phyloP scores from a whole-genome alignment of 768 basidiomycete species.

The Tylopilus sp. region DNA sequence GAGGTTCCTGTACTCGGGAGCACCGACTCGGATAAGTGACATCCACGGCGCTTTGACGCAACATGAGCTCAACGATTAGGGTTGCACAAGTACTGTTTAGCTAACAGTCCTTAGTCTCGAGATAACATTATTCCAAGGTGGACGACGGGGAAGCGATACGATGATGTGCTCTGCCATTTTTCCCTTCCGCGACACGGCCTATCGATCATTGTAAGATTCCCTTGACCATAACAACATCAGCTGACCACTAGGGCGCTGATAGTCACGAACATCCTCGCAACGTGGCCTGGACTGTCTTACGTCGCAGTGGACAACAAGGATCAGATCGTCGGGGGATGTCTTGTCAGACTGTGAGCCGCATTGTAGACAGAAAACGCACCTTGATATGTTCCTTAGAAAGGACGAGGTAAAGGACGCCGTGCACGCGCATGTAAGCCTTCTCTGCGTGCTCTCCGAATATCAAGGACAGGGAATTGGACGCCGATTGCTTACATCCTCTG shows the following conservation, averaged over 20 bases:
- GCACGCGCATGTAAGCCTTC: conserved; percentile 3
- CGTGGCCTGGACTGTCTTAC: conserved; percentile 1
- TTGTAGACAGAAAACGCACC: not conserved
- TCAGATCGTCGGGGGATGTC: conserved; percentile 6
- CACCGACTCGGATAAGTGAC: no score
- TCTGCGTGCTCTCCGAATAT: conserved; percentile 6
- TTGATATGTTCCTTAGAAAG: conserved; percentile 1
- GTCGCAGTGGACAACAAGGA: not conserved
- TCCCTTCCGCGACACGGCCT: not conserved
- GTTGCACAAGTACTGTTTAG: not conserved
- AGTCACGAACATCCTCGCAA: not conserved
- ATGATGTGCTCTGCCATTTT: not conserved
- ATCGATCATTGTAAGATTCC: conserved; percentile 1
- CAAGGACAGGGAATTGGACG: conserved; percentile 6
- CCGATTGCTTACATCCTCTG: not conserved
- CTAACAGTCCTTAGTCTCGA: not conserved
- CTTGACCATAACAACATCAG: not conserved
- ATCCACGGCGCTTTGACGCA: not conserved
- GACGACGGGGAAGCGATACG: conserved; percentile 3
- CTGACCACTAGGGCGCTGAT: not conserved
- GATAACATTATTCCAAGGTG: not conserved
- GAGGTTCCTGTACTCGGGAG: no score
- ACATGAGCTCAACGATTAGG: not conserved
- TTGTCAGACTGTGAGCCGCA: conserved; percentile 7
- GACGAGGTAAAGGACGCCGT: conserved; percentile 1